Evolutionary conservation across 2,329 filamentous ascomycete species (phyloP).

Genomic region (Hysterium pulicare): DNA sequence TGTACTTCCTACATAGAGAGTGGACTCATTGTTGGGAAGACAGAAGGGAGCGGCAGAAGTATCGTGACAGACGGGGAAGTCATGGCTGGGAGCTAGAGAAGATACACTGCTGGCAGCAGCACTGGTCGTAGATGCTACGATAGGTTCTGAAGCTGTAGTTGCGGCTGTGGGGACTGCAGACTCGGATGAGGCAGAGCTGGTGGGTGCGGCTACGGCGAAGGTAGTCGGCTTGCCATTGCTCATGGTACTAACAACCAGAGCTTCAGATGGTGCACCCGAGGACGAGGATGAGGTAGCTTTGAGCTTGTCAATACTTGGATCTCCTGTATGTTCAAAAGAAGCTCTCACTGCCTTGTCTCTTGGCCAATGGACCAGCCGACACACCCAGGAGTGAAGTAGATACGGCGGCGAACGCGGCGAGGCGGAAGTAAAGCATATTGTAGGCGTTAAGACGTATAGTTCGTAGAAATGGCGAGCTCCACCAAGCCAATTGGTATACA

Average conservation of each 20-base stretch:
- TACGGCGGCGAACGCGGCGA: conserved; percentile 12
- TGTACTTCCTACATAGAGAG: conserved; percentile 35
- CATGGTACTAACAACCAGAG: conserved; percentile 16
- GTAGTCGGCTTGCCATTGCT: conserved; percentile 19
- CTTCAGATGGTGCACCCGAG: conserved; percentile 11
- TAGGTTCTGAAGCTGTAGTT: conserved; percentile 6
- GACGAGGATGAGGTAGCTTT: conserved; percentile 7
- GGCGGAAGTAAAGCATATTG: conserved; percentile 12
- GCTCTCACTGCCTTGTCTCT: conserved; percentile 19
- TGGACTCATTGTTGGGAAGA: conserved; percentile 30
- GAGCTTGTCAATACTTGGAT: conserved; percentile 3
- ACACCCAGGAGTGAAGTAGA: conserved; percentile 14
- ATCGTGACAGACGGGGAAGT: conserved; percentile 28
- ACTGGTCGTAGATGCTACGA: conserved; percentile 3
- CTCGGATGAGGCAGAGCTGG: conserved; percentile 2
- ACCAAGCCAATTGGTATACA: background rate
- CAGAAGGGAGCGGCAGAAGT: conserved; percentile 33
- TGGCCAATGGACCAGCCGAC: conserved; percentile 17
- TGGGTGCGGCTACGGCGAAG: conserved; percentile 12
- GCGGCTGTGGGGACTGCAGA: conserved; percentile 6
- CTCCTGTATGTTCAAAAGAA: background rate
- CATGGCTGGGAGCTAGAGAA: conserved; percentile 12
- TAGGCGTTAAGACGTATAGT: conserved; percentile 1
- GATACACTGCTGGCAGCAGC: conserved; percentile 11
- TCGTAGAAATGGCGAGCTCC: conserved; percentile 1